phyloP scores from a whole-genome alignment of 805 yeast genomes.

The Tetrapisispora namnaoensis region DNA sequence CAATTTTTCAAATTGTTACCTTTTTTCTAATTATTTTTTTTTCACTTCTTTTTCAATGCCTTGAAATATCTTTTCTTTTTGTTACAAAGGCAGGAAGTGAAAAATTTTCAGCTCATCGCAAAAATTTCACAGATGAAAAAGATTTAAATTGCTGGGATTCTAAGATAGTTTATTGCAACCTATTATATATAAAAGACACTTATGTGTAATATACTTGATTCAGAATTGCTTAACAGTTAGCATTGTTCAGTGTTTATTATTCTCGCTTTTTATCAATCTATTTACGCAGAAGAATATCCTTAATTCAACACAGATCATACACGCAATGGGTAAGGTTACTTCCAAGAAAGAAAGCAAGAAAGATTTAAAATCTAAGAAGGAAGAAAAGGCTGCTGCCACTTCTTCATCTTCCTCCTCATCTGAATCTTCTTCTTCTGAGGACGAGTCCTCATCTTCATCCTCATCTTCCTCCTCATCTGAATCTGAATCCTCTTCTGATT shows the following conservation, averaged over 20 bases:
- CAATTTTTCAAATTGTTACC: not conserved
- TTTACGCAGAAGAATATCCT: constrained; percentile 5
- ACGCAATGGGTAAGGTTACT: constrained; percentile 21
- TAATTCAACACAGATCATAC: not conserved
- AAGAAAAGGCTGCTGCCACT: constrained; percentile 11
- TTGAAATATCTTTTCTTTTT: not conserved
- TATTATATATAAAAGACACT: not conserved
- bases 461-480: constrained; percentile 9
- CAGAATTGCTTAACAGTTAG: too few species aligned
- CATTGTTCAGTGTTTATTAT: too few species aligned
- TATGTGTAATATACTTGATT: too few species aligned
- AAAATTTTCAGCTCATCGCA: constrained; percentile 4
- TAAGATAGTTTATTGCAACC: not conserved
- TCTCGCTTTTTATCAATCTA: too few species aligned
- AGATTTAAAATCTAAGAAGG: constrained; percentile 15
- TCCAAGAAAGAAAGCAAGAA: constrained; percentile 24
- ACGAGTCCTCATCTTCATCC: constrained; percentile 6
- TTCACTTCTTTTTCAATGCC: not conserved
- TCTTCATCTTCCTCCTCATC: constrained; percentile 6
- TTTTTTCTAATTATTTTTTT: not conserved
- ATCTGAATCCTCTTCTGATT: constrained; percentile 7
- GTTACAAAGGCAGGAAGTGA: not conserved
- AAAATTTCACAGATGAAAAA: not conserved
- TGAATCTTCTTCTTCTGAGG: constrained; percentile 2
- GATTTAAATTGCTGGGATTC: not conserved